A percentile compares a stretch with the other conserved stretches of the same genome.
These are phyloP conservation scores for Yarrowia porcina DNA, from an alignment of 805 yeast species.

Conservation along the genomic window DNA sequence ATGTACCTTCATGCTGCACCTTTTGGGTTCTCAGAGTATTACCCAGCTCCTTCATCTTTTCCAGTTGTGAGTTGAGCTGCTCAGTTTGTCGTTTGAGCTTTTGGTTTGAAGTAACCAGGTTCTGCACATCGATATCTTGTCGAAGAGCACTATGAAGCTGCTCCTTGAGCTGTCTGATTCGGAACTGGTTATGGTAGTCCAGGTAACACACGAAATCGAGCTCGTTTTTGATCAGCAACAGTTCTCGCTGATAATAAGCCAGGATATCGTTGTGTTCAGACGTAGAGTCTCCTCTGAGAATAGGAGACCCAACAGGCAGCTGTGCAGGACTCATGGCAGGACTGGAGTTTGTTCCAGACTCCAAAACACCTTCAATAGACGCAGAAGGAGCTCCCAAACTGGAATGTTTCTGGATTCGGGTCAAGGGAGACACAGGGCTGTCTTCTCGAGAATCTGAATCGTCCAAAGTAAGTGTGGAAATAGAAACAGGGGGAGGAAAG, in stretches of 20 bases:
- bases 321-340: constrained; percentile 2
- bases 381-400: background rate
- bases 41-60: constrained; percentile 36
- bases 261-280: constrained; percentile 29
- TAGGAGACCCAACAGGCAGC: constrained; percentile 11
- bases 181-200: constrained; percentile 46
- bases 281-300: constrained; percentile 6
- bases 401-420: constrained; percentile 10
- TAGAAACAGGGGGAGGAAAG: constrained; percentile 8
- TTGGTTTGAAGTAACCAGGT: constrained; percentile 35
- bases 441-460: background rate
- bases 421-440: constrained; percentile 9
- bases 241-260: constrained; percentile 56
- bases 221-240: constrained; percentile 56
- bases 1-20: constrained; percentile 39
- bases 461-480: constrained; percentile 1
- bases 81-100: constrained; percentile 34
- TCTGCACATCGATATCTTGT: constrained; percentile 36
- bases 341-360: constrained; percentile 3
- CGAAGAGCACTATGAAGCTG: constrained; percentile 35
- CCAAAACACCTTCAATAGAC: constrained; percentile 14
- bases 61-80: constrained; percentile 35
- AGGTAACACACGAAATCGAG: constrained; percentile 56
- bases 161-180: constrained; percentile 39
- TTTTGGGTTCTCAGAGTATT: constrained; percentile 39